Evolutionary conservation across 106 monocot genomes (phyloP).

Genomic region (Gastrodia elata): DNA sequence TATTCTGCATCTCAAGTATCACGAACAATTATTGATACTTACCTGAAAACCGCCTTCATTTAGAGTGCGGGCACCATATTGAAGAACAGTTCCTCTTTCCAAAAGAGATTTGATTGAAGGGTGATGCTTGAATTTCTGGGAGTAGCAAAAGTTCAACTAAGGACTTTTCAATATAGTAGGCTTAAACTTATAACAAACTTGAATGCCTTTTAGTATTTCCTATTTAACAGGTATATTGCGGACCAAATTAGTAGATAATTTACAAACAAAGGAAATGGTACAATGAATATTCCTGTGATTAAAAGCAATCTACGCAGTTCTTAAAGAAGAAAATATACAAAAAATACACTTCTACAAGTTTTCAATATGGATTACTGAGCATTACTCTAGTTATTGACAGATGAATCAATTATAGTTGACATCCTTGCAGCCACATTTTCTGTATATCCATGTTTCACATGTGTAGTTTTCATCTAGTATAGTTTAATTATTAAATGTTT

Average conservation of each 20-base stretch:
- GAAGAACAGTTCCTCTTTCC: slow-evolving; percentile 84
- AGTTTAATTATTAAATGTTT: background rate
- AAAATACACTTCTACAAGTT: background rate
- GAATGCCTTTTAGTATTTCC: background rate
- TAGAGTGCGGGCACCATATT: slow-evolving; percentile 93
- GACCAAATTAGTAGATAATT: background rate
- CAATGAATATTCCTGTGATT: background rate
- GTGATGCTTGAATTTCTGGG: slow-evolving; percentile 91
- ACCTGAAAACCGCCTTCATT: slow-evolving; percentile 99
- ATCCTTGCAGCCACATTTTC: background rate
- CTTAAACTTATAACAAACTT: background rate
- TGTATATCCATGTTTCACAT: background rate
- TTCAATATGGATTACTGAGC: background rate
- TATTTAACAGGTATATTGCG: background rate
- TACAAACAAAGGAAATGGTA: background rate
- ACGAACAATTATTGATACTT: background rate
- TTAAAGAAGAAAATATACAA: background rate
- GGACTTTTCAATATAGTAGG: background rate
- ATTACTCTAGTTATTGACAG: background rate
- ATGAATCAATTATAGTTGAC: background rate
- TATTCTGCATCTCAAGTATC: background rate
- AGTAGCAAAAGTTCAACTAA: background rate
- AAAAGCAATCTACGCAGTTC: background rate
- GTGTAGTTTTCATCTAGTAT: background rate
- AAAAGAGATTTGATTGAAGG: slow-evolving; percentile 66